Evolutionary conservation across 148 eudicot species (phyloP).

Genomic region (Amaranthus hypochondriacus): DNA sequence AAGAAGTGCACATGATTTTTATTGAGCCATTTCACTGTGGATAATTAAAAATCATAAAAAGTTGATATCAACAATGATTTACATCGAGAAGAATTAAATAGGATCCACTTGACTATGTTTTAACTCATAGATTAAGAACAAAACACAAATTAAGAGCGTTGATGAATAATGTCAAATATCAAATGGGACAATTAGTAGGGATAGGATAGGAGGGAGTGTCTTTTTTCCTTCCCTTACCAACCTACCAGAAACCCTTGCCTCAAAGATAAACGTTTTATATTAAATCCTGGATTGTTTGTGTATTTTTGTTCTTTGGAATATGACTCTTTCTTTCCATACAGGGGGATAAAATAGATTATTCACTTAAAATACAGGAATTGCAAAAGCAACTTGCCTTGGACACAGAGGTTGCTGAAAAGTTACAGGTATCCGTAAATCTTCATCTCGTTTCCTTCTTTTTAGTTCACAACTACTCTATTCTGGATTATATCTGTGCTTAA

Average conservation of each 20-base stretch:
- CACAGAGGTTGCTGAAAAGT: constrained; percentile 84
- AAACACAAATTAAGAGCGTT: too few species aligned
- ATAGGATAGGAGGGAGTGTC: too few species aligned
- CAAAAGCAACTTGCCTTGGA: constrained; percentile 93
- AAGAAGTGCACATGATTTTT: too few species aligned
- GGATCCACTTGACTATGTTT: too few species aligned
- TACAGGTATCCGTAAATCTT: constrained; percentile 50
- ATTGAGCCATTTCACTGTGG: too few species aligned
- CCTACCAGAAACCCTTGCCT: not conserved
- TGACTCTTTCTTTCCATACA: constrained; percentile 19
- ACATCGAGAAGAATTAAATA: too few species aligned
- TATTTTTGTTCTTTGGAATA: not conserved
- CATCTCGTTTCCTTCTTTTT: not conserved
- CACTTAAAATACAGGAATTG: constrained; percentile 87
- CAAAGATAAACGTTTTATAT: not conserved
- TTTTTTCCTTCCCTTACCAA: not conserved
- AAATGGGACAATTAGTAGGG: too few species aligned
- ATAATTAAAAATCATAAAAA: too few species aligned
- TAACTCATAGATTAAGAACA: too few species aligned
- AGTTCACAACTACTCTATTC: not conserved
- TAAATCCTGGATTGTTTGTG: not conserved
- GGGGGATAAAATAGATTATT: constrained; percentile 91
- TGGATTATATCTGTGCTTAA: constrained; percentile 1
- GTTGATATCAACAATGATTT: too few species aligned
- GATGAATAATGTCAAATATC: too few species aligned